These are phyloP conservation scores for Lathyrus aphaca DNA, from an alignment of 306 rosid species.

Conservation along the genomic window DNA sequence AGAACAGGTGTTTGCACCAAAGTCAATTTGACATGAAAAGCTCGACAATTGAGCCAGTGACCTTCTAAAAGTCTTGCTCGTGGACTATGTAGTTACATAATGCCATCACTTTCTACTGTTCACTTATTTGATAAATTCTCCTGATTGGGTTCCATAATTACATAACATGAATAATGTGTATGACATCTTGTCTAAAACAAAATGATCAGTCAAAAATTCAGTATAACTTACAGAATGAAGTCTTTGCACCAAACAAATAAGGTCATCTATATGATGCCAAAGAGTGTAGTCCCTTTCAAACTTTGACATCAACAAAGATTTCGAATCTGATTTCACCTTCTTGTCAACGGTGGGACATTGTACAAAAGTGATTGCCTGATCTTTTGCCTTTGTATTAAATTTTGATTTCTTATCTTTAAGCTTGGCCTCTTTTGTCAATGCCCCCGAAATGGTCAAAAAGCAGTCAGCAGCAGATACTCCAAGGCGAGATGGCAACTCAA, in stretches of 20 bases:
- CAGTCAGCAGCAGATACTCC: slow-evolving; percentile 89
- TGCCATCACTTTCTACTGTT: slow-evolving; percentile 28
- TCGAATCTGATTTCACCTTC: slow-evolving; percentile 50
- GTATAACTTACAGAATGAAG: slow-evolving; percentile 73
- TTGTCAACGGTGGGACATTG: slow-evolving; percentile 44
- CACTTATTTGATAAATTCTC: slow-evolving; percentile 31
- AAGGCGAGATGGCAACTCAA: slow-evolving; percentile 92
- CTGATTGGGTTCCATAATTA: slow-evolving; percentile 14
- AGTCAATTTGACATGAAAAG: slow-evolving; percentile 32
- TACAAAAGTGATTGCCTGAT: slow-evolving; percentile 44
- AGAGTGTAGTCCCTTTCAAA: slow-evolving; percentile 56
- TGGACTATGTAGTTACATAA: slow-evolving; percentile 26
- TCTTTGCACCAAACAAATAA: slow-evolving; percentile 60
- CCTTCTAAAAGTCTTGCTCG: slow-evolving; percentile 23
- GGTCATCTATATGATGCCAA: slow-evolving; percentile 73
- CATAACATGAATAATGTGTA: slow-evolving; percentile 24
- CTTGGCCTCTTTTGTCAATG: slow-evolving; percentile 52
- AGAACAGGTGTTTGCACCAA: slow-evolving; percentile 13
- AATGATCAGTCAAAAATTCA: slow-evolving; percentile 21
- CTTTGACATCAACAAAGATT: slow-evolving; percentile 46
- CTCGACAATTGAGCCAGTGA: slow-evolving; percentile 5
- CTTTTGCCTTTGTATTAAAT: slow-evolving; percentile 46
- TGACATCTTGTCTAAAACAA: slow-evolving; percentile 21
- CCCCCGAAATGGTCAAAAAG: slow-evolving; percentile 65
- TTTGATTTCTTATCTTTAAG: slow-evolving; percentile 50